phyloP scores from a whole-genome alignment of 73 alveolate genomes.

The Paramecium pentaurelia region DNA sequence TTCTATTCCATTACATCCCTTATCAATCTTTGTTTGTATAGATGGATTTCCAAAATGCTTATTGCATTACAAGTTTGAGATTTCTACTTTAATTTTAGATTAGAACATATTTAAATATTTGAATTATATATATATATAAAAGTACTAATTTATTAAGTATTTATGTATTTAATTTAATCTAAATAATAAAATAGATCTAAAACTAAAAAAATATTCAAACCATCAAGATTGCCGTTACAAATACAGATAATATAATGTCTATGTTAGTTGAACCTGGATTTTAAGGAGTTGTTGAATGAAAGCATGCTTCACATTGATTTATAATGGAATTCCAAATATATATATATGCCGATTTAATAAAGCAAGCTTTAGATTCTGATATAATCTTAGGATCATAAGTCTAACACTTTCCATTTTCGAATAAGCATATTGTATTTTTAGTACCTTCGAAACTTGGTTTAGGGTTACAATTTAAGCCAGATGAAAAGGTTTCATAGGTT shows the following conservation, averaged over 20 bases:
- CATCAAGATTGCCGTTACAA: not conserved
- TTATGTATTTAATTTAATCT: not conserved
- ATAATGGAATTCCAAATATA: not conserved
- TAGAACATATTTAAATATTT: not conserved
- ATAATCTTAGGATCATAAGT: not conserved
- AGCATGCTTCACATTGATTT: not conserved
- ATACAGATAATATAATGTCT: not conserved
- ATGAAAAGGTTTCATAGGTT: not conserved
- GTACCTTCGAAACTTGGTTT: not conserved
- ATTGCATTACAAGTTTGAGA: not conserved
- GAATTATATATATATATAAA: too few relatives aligned
- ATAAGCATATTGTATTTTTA: not conserved
- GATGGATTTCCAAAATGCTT: not conserved
- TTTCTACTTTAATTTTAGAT: not conserved
- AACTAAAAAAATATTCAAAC: not conserved
- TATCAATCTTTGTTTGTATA: not conserved
- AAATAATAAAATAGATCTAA: not conserved
- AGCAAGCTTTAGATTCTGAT: not conserved
- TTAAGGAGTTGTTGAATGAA: not conserved
- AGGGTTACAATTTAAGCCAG: not conserved
- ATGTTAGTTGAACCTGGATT: not conserved
- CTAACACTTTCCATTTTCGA: not conserved
- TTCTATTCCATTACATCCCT: not conserved
- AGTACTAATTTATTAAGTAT: not conserved
- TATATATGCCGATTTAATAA: not conserved